Conservation (phyloP, 2,329 filamentous ascomycete species). For the Ophiocordyceps camponoti-saundersi region DNA sequence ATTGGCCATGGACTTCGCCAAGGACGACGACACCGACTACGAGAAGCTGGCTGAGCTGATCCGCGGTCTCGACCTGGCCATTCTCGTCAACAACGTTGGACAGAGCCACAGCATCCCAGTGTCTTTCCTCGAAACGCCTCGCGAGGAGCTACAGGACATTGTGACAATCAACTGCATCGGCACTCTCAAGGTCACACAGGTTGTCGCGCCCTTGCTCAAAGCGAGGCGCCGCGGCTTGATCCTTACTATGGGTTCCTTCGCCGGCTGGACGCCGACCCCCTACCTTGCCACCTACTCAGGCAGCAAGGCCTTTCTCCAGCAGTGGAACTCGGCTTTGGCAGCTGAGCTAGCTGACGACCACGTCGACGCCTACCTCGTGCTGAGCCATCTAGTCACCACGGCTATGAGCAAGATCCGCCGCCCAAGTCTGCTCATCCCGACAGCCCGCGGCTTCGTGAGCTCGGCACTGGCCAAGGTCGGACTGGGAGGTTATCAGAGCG, state of each 20-base stretch:
- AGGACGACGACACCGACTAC: constrained; percentile 68
- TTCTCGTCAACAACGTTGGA: constrained; percentile 94
- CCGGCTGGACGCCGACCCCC: constrained; percentile 79
- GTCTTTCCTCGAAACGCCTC: constrained; percentile 63
- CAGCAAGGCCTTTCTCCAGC: constrained; percentile 93
- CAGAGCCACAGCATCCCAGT: constrained; percentile 88
- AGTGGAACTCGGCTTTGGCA: constrained; percentile 80
- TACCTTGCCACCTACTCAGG: constrained; percentile 92
- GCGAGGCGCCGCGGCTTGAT: constrained; percentile 75
- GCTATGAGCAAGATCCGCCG: constrained; percentile 94
- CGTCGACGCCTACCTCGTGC: constrained; percentile 77
- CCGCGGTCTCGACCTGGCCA: constrained; percentile 59
- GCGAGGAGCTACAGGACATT: constrained; percentile 72
- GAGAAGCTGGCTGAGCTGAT: constrained; percentile 51
- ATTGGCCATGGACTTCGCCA: constrained; percentile 81
- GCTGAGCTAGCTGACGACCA: constrained; percentile 67
- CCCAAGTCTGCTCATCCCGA: constrained; percentile 62
- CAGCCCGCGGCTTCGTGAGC: constrained; percentile 65
- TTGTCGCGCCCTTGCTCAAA: constrained; percentile 72
- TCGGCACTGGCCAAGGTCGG: constrained; percentile 69
- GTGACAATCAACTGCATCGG: constrained; percentile 90
- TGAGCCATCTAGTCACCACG: constrained; percentile 85
- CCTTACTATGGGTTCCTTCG: constrained; percentile 94
- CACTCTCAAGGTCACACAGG: constrained; percentile 74
- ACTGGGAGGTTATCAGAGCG: constrained; percentile 59